Evolutionary conservation across 1,284 basidiomycete species (phyloP), one percentile per base, ranked within the genome.

Genomic region (Gymnopus androsaceus): DNA sequence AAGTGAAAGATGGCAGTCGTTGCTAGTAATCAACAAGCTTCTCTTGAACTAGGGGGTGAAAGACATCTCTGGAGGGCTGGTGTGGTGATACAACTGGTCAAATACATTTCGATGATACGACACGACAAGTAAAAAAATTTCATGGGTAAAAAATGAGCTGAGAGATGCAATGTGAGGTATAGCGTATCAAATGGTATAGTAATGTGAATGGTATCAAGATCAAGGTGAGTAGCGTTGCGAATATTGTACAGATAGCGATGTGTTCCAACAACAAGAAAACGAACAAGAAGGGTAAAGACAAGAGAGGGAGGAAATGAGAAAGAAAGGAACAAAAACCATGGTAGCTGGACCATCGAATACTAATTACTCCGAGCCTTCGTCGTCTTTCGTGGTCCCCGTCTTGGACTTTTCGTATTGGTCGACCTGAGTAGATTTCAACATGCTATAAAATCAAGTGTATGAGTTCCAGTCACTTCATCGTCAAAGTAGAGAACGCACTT

Each of bases 401-500:
- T 36, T 50, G 4, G 48, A 50, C 25, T 69, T 63, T 59, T 83
- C 78, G 61, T 83, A 78, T 65, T 85, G 79, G 67, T 85, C 79
- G 23, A 77, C 73, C 47, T 61, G 63, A n/a, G 81, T 81, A 48
- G 75, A 69, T 57, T 74, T 68, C 36, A 69, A 66, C n/a, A 72
- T 55, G 54, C 75, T 77, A 28, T 21, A 36, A 45, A 45, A 33
- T 37, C 7, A 23, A 9, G 30, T 56, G 25, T 54, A 49, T 59
- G 15, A 58, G 58, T n/a, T 46, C 27, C 28, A 27, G 34, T 14
- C 14, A 21, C 11, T 11, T 42, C 11, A 4, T 28, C 14, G 17
- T 5, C 23, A 30, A 41, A 9, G 17, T 45, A 38, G 8, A 3
- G 28, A 4, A 72, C 80, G 69, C 62, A 88, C 87, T 84, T 85